Base-by-base conservation (phyloP, 352 stramenopile genomes). In the Discostella stelligera region DNA sequence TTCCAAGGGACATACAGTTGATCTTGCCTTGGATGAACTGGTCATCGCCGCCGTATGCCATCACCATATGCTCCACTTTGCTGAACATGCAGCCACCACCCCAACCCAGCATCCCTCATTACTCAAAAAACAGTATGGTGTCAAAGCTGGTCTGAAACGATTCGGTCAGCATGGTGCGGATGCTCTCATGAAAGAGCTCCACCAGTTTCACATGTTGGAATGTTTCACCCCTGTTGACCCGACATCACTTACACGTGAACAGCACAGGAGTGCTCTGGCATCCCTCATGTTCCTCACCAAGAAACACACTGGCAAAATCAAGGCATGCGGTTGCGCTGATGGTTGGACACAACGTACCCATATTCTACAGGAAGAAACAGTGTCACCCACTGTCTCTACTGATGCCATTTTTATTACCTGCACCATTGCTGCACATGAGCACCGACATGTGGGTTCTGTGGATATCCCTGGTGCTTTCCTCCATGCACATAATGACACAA, bases 201-300 rank as follows among this genome's bases (percentile, higher is more conserved):
- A n/a, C n/a, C n/a, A n/a, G n/a, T n/a, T n/a, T n/a, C n/a, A n/a
- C n/a, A n/a, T n/a, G n/a, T n/a, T n/a, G n/a, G n/a, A n/a, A n/a
- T n/a, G n/a, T n/a, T n/a, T n/a, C n/a, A n/a, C n/a, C n/a, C n/a
- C n/a, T n/a, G n/a, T n/a, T n/a, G n/a, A n/a, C n/a, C n/a, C n/a
- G n/a, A n/a, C n/a, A n/a, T n/a, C n/a, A n/a, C n/a, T n/a, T n/a
- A n/a, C n/a, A n/a, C n/a, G n/a, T n/a, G n/a, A n/a, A n/a, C n/a
- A n/a, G n/a, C n/a, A n/a, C n/a, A n/a, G n/a, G n/a, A n/a, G n/a
- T n/a, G n/a, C n/a, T n/a, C n/a, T n/a, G n/a, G n/a, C n/a, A n/a
- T n/a, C n/a, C n/a, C 50, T 86, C 0, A 81, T 80, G 37, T 84
- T 83, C 25, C 41, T 89, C 4, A 86, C 71, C 18, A 9, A 80